Conservation (phyloP, 73 alveolate genomes). For the Blepharisma stoltei region DNA sequence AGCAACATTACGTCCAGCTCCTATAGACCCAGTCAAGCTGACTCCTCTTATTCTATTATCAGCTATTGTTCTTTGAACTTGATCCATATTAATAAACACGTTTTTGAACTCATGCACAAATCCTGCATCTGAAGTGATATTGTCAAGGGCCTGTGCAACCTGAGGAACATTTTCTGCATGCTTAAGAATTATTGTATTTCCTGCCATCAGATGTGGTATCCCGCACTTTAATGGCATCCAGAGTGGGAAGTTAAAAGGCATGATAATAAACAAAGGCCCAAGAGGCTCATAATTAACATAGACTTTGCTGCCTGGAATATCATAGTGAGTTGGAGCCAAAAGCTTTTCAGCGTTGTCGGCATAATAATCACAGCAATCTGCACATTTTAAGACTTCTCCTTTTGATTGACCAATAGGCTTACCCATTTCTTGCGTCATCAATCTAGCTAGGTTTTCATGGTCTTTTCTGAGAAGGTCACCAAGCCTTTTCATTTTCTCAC, state of each 20-base stretch:
- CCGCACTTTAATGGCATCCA: constrained; percentile 73
- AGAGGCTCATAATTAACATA: constrained; percentile 58
- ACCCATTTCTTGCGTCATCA: constrained; percentile 74
- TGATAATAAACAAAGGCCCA: constrained; percentile 61
- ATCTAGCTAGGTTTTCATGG: constrained; percentile 48
- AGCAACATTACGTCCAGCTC: constrained; percentile 75
- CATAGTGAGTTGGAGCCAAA: constrained; percentile 30
- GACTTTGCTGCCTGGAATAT: constrained; percentile 48
- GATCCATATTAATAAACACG: constrained; percentile 44
- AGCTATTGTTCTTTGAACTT: constrained; percentile 53
- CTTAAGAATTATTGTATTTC: constrained; percentile 73
- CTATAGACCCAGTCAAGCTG: constrained; percentile 66
- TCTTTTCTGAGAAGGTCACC: constrained; percentile 35
- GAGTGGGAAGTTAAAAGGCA: constrained; percentile 85
- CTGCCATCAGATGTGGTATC: constrained; percentile 57
- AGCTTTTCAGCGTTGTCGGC: constrained; percentile 51
- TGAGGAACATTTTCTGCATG: constrained; percentile 61
- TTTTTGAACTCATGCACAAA: constrained; percentile 50
- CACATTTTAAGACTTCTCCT: constrained; percentile 66
- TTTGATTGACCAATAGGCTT: constrained; percentile 63
- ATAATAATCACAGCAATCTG: constrained; percentile 46
- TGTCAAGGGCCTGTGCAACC: constrained; percentile 53
- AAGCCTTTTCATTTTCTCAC: constrained; percentile 31
- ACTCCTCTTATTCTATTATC: constrained; percentile 71
- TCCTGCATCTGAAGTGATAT: constrained; percentile 55